phyloP scores from a whole-genome alignment of 768 basidiomycete species.

The Lactarius hengduanensis region DNA sequence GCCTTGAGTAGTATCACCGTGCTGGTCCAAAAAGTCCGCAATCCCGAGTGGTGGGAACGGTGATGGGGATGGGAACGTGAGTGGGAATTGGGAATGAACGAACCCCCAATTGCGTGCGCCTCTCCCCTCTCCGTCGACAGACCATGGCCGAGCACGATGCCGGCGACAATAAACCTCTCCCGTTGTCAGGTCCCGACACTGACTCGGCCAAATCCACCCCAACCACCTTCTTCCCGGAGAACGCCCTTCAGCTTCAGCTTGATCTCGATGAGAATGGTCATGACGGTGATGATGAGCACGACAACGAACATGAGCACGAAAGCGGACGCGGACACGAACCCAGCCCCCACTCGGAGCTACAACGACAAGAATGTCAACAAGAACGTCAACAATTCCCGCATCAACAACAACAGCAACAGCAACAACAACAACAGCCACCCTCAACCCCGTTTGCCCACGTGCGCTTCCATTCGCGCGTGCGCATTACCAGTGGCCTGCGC shows the following conservation, averaged over 20 bases:
- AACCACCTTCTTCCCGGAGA: neutral
- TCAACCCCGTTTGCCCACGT: conserved; percentile 39
- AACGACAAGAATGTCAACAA: neutral
- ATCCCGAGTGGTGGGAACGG: neutral
- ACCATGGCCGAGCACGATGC: conserved; percentile 2
- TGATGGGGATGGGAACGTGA: neutral
- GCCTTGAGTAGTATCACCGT: neutral
- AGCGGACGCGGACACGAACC: neutral
- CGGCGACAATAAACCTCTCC: neutral
- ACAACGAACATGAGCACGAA: conserved; percentile 1
- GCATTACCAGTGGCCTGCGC: conserved; percentile 69
- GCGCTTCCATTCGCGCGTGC: conserved; percentile 72
- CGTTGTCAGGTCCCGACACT: neutral
- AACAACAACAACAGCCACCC: conserved; percentile 1
- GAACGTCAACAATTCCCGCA: neutral
- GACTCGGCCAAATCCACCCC: conserved; percentile 1
- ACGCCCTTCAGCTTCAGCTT: conserved; percentile 1
- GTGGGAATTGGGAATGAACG: neutral
- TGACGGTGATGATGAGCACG: conserved; percentile 23
- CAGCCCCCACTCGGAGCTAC: neutral
- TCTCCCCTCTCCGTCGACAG: conserved; percentile 8
- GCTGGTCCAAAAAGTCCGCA: neutral
- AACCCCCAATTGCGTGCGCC: neutral
- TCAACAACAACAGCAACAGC: conserved; percentile 5
- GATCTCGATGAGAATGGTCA: conserved; percentile 10